phyloP scores from a whole-genome alignment of 768 basidiomycete species.

The Exidia glandulosa region DNA sequence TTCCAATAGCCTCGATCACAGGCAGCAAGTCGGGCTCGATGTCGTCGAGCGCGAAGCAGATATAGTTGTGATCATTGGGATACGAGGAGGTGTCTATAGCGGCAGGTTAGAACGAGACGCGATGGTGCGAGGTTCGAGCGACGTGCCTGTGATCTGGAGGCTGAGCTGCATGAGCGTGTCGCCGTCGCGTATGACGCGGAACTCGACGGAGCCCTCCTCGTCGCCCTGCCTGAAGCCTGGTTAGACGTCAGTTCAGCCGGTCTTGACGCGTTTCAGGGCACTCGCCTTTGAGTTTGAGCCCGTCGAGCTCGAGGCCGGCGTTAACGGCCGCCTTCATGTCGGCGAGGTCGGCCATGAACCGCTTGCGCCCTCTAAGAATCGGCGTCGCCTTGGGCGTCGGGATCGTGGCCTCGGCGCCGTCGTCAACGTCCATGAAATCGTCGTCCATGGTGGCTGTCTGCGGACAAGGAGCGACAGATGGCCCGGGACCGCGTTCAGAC shows the following conservation, averaged over 20 bases:
- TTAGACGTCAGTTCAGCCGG: background rate
- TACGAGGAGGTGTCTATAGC: conserved; percentile 53
- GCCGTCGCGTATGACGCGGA: conserved; percentile 24
- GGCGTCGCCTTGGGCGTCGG: conserved; percentile 2
- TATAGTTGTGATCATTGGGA: conserved; percentile 44
- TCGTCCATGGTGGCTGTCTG: background rate
- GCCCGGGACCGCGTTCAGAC: too few relatives aligned
- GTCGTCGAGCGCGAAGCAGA: conserved; percentile 44
- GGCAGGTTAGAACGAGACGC: background rate
- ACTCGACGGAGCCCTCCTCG: conserved; percentile 54
- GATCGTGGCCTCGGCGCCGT: background rate
- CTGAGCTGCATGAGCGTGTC: conserved; percentile 27
- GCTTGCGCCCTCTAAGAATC: conserved; percentile 41
- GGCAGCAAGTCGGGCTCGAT: conserved; percentile 28
- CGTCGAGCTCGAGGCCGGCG: background rate
- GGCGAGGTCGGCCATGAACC: conserved; percentile 46
- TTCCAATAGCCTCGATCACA: conserved; percentile 35
- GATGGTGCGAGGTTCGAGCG: background rate
- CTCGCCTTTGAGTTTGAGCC: background rate
- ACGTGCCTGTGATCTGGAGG: conserved; percentile 41
- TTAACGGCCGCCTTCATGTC: conserved; percentile 26
- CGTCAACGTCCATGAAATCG: background rate
- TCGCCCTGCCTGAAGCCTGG: conserved; percentile 44
- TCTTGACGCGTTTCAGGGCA: background rate
- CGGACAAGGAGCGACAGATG: too few relatives aligned